Evolutionary conservation across 2,329 filamentous ascomycete species (phyloP), one percentile per base, ranked within the genome.

Genomic region (Aureobasidium pullulans): DNA sequence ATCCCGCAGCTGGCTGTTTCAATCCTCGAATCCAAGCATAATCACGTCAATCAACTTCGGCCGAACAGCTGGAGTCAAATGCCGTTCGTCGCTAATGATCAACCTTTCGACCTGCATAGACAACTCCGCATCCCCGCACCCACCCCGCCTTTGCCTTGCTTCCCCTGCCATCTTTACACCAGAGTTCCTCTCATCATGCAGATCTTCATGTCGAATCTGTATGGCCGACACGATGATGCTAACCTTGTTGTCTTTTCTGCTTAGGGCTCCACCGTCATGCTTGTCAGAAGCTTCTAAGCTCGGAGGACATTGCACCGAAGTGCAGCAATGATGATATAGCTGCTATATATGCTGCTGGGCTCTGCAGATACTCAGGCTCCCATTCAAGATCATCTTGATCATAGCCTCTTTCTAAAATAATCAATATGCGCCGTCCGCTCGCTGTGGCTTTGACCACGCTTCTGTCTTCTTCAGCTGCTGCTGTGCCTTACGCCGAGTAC

Each of bases 401-500:
- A 10, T 7, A 29, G 8, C 8, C 47, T 6, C 11, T 7, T 2
- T 6, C n/a, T 8, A 19, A 29, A 7, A 3, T 4, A 3, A 16
- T 11, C 23, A 36, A 6, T 0, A 52, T 52, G 48, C 28, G 31
- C 31, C 48, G 36, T 28, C 23, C 9, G 16, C 19, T 15, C 3
- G 19, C 15, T 2, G 13, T 16, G 32, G 19, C 23, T 52, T 29
- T 40, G 13, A 23, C 50, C n/a, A 11, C 37, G 9, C n/a, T 43
- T 3, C n/a, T 54, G 3, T 13, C 29, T 23, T 5, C 11, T 8
- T 8, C 50, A 10, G 50, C 50, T 19, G 13, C 9, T 2, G 44
- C 56, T 40, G 29, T 49, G 34, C 56, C 44, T 7, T 58, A 58
- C n/a, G 28, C 44, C n/a, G 44, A 58, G 16, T 58, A 58, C 16